Evolutionary conservation across 768 basidiomycete species (phyloP).

Genomic region (Pulveroboletus frians): DNA sequence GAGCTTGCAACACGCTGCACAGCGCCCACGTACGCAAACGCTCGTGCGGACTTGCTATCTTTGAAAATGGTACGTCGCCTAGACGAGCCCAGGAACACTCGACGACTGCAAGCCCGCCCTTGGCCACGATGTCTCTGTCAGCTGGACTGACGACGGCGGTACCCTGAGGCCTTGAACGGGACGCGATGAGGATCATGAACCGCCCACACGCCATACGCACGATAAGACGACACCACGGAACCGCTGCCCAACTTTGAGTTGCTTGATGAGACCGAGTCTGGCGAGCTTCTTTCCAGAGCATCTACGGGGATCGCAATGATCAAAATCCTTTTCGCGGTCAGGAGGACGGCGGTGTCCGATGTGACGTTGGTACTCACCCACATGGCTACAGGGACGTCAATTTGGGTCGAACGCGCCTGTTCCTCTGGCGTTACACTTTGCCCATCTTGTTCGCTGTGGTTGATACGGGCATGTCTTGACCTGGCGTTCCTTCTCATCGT

Average conservation of each 20-base stretch:
- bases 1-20: not conserved
- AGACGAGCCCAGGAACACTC: slow-evolving; percentile 98
- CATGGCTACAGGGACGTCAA: slow-evolving; percentile 83
- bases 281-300: slow-evolving; percentile 89
- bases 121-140: slow-evolving; percentile 73
- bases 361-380: slow-evolving; percentile 59
- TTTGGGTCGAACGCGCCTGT: not conserved
- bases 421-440: not conserved
- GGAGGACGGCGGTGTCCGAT: not conserved
- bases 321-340: slow-evolving; percentile 67
- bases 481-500: slow-evolving; percentile 7
- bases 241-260: slow-evolving; percentile 76
- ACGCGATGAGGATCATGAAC: not conserved
- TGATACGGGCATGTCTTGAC: not conserved
- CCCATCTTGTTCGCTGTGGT: not conserved
- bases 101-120: slow-evolving; percentile 86
- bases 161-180: slow-evolving; percentile 67
- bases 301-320: slow-evolving; percentile 90
- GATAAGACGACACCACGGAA: slow-evolving; percentile 93
- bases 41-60: slow-evolving; percentile 92
- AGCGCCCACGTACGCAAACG: slow-evolving; percentile 60
- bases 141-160: slow-evolving; percentile 72
- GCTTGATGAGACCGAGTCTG: slow-evolving; percentile 76
- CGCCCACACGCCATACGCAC: slow-evolving; percentile 36
- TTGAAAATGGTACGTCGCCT: slow-evolving; percentile 90